Evolutionary conservation across 208 protist genomes (phyloP), one percentile per base, ranked within the genome.

Genomic region (Angomonas ambiguus): DNA sequence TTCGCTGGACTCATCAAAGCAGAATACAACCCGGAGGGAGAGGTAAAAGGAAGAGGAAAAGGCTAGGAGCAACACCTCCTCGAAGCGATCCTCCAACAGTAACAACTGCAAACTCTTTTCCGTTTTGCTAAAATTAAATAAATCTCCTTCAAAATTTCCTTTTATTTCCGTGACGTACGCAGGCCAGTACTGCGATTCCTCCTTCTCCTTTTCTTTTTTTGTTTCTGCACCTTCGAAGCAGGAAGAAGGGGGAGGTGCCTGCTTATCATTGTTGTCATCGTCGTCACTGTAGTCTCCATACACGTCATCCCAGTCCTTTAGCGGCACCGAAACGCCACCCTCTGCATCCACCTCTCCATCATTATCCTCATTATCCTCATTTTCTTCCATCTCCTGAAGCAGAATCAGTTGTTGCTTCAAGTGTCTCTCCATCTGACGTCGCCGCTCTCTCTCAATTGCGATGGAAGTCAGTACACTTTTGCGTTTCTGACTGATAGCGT

Each of bases 121-220:
- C 6, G 18, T 11, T 5, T 8, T 45, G 16, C 27, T 16, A 25
- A 56, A 25, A 42, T 82, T 53, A 31, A 86, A 76, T 2, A 79
- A 30, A n/a, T 56, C 24, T n/a, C 79, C 73, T 58, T 74, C 69
- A 64, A 86, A 79, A n/a, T 79, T 68, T 27, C 80, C 80, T 2
- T 75, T 51, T 3, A 82, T 69, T 24, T 72, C 64, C 2, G 62
- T 85, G 48, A 92, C 72, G 72, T 74, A 73, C 16, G 86, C 86
- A 8, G 86, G 86, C 86, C 86, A 92, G 49, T 92, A 92, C 13
- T n/a, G n/a, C n/a, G n/a, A n/a, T n/a, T 87, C 67, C 32, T 62
- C 59, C 10, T 59, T 32, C 16, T 56, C 25, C 16, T 56, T 56
- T 28, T 56, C 25, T 30, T 27, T 20, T 28, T 56, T 56, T 30